A percentile compares a stretch with the other conserved stretches of the same genome.
Evolutionary conservation across 2,329 filamentous ascomycete species (phyloP).

Genomic region (Arthrobotrys entomopaga): DNA sequence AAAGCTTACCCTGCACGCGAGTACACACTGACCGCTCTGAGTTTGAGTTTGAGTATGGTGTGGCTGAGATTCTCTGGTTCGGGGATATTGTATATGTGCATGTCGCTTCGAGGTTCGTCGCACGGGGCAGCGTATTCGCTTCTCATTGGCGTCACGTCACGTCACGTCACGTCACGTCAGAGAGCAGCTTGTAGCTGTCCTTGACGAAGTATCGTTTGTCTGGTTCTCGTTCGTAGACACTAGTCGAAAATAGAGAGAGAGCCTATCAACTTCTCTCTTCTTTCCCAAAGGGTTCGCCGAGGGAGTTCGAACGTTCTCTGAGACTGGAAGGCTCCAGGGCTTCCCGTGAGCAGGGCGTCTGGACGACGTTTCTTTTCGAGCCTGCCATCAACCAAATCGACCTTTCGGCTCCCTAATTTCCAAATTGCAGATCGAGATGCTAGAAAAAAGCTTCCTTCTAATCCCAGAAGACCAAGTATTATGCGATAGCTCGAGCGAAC

Average conservation of each 20-base stretch:
- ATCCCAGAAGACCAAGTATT: conserved; percentile 33
- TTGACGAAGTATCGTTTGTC: background rate
- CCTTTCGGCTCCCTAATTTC: conserved; percentile 10
- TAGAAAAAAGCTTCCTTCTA: conserved; percentile 29
- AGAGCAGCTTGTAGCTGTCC: too few species aligned
- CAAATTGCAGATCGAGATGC: conserved; percentile 32
- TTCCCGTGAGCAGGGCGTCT: conserved; percentile 37
- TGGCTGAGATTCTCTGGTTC: background rate
- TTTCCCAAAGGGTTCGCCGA: conserved; percentile 27
- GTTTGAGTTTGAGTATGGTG: too few species aligned
- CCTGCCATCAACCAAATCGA: conserved; percentile 9
- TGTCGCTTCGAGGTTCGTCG: conserved; percentile 3
- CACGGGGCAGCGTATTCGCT: conserved; percentile 48
- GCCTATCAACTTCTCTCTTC: conserved; percentile 23
- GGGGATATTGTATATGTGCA: background rate
- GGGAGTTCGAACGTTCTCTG: conserved; percentile 1
- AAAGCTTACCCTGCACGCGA: too few species aligned
- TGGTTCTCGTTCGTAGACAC: background rate
- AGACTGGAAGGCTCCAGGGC: conserved; percentile 37
- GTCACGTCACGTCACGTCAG: conserved; percentile 18
- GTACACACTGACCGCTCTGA: too few species aligned
- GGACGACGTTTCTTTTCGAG: conserved; percentile 49
- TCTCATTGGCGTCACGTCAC: conserved; percentile 48
- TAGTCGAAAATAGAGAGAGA: too few species aligned
- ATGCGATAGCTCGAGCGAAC: conserved; percentile 10